These are phyloP conservation scores for Sarcocystis neurona DNA, from an alignment of 169 alveolate genomes.

Conservation along the genomic window DNA sequence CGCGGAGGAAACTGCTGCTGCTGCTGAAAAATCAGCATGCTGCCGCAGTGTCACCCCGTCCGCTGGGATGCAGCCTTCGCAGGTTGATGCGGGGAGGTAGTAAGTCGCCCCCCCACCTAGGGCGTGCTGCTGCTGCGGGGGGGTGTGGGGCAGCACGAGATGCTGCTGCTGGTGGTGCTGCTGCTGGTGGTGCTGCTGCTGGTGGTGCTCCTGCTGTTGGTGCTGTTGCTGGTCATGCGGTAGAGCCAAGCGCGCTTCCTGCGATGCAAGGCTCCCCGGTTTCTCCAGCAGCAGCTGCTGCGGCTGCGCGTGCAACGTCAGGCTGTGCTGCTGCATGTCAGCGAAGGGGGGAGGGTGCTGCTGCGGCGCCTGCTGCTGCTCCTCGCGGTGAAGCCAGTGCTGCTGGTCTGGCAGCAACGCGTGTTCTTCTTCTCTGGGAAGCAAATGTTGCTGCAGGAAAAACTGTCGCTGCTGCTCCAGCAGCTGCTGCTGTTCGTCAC, in stretches of 20 bases:
- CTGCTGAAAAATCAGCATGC: neutral
- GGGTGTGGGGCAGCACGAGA: neutral
- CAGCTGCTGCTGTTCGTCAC: neutral
- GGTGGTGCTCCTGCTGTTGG: conserved; percentile 18
- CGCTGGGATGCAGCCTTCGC: too few relatives aligned
- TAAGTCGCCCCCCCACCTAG: neutral
- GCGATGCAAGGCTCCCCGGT: neutral
- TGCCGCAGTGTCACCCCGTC: neutral
- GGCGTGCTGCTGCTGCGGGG: neutral
- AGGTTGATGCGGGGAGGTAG: too few relatives aligned
- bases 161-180: neutral
- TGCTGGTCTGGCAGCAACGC: neutral
- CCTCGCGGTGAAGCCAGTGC: too few relatives aligned
- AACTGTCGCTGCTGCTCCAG: conserved; percentile 10
- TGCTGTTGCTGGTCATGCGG: conserved; percentile 16
- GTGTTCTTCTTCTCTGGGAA: neutral
- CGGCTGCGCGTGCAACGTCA: neutral
- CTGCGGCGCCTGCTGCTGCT: conserved; percentile 10
- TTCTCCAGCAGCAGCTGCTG: neutral
- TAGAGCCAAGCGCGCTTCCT: neutral
- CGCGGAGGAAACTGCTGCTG: neutral
- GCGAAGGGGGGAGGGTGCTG: neutral
- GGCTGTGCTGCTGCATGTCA: neutral
- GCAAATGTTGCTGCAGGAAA: neutral
- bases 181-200: neutral